These are phyloP conservation scores for Leccinum uliginosum DNA, from an alignment of 768 basidiomycete genomes.

Conservation along the genomic window DNA sequence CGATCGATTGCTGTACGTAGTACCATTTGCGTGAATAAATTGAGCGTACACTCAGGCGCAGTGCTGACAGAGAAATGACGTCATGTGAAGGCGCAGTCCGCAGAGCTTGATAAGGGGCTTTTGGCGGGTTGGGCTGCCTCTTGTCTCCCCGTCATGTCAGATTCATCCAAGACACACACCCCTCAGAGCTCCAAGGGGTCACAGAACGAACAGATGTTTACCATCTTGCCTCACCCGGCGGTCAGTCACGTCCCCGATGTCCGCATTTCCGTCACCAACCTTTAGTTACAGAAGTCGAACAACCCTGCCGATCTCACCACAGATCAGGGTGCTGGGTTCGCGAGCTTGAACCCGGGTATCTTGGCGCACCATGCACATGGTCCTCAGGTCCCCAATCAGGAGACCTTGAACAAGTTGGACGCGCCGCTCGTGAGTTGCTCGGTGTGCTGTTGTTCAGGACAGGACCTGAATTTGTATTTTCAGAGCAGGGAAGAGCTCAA, in stretches of 20 bases:
- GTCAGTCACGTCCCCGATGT: slow-evolving; percentile 30
- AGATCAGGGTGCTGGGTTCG: slow-evolving; percentile 35
- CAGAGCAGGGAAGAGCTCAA: slow-evolving; percentile 52
- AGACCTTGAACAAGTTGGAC: slow-evolving; percentile 42
- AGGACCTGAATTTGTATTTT: neutral
- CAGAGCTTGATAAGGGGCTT: slow-evolving; percentile 4
- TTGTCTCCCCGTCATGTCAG: slow-evolving; percentile 12
- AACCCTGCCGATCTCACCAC: slow-evolving; percentile 47
- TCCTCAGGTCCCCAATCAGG: slow-evolving; percentile 45
- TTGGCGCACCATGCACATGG: slow-evolving; percentile 47
- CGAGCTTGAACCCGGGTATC: slow-evolving; percentile 33
- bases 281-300: slow-evolving; percentile 47
- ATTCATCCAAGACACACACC: slow-evolving; percentile 7
- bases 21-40: neutral
- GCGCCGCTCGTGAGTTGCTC: slow-evolving; percentile 35
- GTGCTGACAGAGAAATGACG: too few species aligned
- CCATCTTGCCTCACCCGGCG: slow-evolving; percentile 60
- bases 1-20: slow-evolving; percentile 2
- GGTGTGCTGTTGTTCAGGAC: neutral
- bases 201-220: slow-evolving; percentile 38
- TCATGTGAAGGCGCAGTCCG: slow-evolving; percentile 10
- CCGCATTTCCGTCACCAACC: neutral
- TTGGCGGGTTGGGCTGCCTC: neutral
- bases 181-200: neutral
- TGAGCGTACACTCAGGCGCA: neutral